phyloP scores from a whole-genome alignment of 1,139 yeast species.

The Ogataea hybrid region DNA sequence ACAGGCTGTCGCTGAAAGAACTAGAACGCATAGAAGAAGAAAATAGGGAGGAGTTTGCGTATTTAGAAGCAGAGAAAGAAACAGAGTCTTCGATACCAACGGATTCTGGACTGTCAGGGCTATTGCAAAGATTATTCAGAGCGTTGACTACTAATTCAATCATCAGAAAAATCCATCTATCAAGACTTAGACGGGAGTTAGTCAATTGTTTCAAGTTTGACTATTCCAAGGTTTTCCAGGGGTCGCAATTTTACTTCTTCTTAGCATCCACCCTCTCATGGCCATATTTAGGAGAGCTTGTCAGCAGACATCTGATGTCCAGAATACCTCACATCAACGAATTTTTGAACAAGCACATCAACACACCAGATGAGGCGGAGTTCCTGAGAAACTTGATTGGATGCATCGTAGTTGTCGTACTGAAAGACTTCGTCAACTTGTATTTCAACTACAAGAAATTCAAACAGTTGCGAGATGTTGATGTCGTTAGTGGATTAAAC shows the following conservation, averaged over 20 bases:
- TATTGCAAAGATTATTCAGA: slow-evolving; percentile 3
- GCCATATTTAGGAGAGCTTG: slow-evolving; percentile 36
- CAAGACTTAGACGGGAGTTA: slow-evolving; percentile 21
- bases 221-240: slow-evolving; percentile 30
- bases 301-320: slow-evolving; percentile 23
- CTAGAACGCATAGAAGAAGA: slow-evolving; percentile 31
- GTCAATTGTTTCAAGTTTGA: slow-evolving; percentile 31
- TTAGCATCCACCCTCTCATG: slow-evolving; percentile 35
- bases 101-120: slow-evolving; percentile 1
- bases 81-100: neutral
- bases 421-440: slow-evolving; percentile 40
- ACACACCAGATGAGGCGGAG: slow-evolving; percentile 40
- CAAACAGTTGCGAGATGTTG: slow-evolving; percentile 33
- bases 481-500: slow-evolving; percentile 20
- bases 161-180: slow-evolving; percentile 12
- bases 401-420: slow-evolving; percentile 37
- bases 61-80: slow-evolving; percentile 14
- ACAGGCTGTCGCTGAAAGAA: slow-evolving; percentile 28
- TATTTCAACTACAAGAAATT: slow-evolving; percentile 37
- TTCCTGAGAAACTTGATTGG: slow-evolving; percentile 47
- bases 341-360: slow-evolving; percentile 19
- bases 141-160: slow-evolving; percentile 10
- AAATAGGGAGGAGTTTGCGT: slow-evolving; percentile 25
- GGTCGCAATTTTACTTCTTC: slow-evolving; percentile 12
- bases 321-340: slow-evolving; percentile 19